Percentiles rank a stretch among this genome's conserved stretches.
These are phyloP conservation scores for Xylariomycetidae sp. DNA, from an alignment of 2,329 filamentous ascomycete genomes.

Conservation along the genomic window DNA sequence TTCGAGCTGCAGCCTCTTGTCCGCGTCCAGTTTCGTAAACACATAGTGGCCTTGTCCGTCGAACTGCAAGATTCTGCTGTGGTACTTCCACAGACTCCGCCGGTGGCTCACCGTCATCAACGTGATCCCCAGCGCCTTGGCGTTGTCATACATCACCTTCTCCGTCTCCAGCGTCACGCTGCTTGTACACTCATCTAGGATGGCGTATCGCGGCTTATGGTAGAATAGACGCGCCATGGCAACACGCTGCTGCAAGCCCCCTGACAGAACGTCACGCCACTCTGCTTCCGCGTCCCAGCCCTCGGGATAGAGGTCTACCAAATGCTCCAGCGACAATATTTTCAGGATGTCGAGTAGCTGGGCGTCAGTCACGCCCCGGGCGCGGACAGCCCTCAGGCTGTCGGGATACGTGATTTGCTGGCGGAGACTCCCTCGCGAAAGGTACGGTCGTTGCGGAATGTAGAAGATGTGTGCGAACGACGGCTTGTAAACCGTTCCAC, in stretches of 20 bases:
- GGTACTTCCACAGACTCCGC: conserved; percentile 92
- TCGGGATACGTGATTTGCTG: conserved; percentile 98
- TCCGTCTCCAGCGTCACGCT: conserved; percentile 94
- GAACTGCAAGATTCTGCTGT: conserved; percentile 90
- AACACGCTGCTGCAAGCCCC: conserved; percentile 89
- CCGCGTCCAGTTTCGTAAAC: conserved; percentile 85
- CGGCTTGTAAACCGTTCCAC: conserved; percentile 86
- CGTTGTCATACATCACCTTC: conserved; percentile 93
- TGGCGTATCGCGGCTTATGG: conserved; percentile 86
- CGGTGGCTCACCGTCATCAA: conserved; percentile 95
- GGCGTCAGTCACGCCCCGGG: conserved; percentile 73
- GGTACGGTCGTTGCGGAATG: conserved; percentile 91
- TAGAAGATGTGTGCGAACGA: conserved; percentile 94
- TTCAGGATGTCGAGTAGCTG: conserved; percentile 73
- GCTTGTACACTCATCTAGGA: conserved; percentile 93
- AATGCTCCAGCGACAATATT: conserved; percentile 74
- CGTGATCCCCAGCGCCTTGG: conserved; percentile 85
- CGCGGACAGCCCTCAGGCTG: conserved; percentile 77
- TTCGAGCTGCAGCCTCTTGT: conserved; percentile 76
- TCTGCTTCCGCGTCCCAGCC: conserved; percentile 94
- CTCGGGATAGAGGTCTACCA: conserved; percentile 68
- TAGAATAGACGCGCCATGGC: conserved; percentile 96
- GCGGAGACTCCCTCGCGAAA: conserved; percentile 84
- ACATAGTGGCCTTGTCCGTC: conserved; percentile 89
- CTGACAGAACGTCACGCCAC: conserved; percentile 91